Conservation (phyloP, 1,139 yeast species). For the Geotrichum candidum region DNA sequence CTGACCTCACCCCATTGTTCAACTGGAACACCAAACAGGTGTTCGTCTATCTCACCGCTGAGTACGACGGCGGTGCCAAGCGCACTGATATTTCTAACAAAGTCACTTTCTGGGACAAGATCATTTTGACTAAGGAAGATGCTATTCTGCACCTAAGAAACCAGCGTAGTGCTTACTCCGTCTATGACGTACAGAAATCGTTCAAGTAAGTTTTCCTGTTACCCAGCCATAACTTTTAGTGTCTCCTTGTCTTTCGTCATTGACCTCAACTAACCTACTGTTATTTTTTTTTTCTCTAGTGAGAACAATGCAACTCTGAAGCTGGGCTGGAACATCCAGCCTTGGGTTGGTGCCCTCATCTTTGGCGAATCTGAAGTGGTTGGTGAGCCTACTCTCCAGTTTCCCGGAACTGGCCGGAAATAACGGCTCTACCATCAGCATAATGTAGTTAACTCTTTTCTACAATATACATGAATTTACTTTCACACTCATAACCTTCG, state of each 20-base stretch:
- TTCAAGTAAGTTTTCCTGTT: constrained; percentile 37
- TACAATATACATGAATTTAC: not conserved
- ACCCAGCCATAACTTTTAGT: not conserved
- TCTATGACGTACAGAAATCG: constrained; percentile 76
- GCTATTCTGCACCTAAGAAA: constrained; percentile 52
- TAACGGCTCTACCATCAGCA: not conserved
- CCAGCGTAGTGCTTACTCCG: constrained; percentile 68
- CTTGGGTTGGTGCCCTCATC: constrained; percentile 73
- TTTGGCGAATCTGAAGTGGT: constrained; percentile 56
- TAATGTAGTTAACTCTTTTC: not conserved
- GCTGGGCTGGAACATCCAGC: constrained; percentile 90
- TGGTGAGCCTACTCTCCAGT: constrained; percentile 22
- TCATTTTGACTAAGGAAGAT: constrained; percentile 52
- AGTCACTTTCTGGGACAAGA: constrained; percentile 88
- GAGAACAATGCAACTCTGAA: constrained; percentile 63
- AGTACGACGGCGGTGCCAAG: constrained; percentile 55
- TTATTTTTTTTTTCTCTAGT: not conserved
- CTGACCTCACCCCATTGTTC: constrained; percentile 67
- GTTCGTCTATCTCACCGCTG: constrained; percentile 83
- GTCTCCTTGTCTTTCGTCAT: not conserved
- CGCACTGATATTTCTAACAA: constrained; percentile 41
- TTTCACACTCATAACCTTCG: not conserved
- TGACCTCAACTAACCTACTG: not conserved
- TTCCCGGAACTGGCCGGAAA: constrained; percentile 4
- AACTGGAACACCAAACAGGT: constrained; percentile 97